phyloP scores from a whole-genome alignment of 345 rosid genomes.

The Corchorus olitorius region DNA sequence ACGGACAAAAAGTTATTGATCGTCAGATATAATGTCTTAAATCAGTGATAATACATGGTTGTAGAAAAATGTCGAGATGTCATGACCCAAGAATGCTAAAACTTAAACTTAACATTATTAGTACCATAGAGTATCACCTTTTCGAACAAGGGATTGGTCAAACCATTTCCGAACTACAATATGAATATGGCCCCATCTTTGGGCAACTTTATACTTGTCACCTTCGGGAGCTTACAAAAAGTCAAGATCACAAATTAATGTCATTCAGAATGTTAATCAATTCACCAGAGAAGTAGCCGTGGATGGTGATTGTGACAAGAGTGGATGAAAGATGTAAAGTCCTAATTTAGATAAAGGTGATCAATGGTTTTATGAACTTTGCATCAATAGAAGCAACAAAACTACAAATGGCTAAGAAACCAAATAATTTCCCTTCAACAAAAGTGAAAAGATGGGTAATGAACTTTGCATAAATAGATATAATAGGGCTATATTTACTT shows the following conservation, averaged over 20 bases:
- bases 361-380: no score
- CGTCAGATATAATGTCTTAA: conserved; percentile 12
- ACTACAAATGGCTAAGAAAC: not conserved
- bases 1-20: conserved; percentile 26
- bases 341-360: not conserved
- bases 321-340: not conserved
- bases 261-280: not conserved
- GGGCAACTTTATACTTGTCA: conserved; percentile 90
- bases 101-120: conserved; percentile 20
- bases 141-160: conserved; percentile 75
- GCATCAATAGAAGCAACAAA: conserved; percentile 2
- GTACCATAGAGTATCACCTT: conserved; percentile 53
- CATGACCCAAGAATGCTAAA: conserved; percentile 16
- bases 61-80: conserved; percentile 10
- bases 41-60: conserved; percentile 1
- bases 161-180: conserved; percentile 87
- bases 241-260: conserved; percentile 49
- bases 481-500: not conserved
- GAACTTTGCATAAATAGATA: not conserved
- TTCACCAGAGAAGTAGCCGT: not conserved
- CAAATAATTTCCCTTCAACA: not conserved
- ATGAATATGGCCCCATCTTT: conserved; percentile 83
- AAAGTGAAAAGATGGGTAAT: not conserved
- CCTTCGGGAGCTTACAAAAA: conserved; percentile 76
- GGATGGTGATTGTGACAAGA: not conserved